phyloP scores from a whole-genome alignment of 2,329 filamentous ascomycete species.

The Trichoderma koningiopsis region DNA sequence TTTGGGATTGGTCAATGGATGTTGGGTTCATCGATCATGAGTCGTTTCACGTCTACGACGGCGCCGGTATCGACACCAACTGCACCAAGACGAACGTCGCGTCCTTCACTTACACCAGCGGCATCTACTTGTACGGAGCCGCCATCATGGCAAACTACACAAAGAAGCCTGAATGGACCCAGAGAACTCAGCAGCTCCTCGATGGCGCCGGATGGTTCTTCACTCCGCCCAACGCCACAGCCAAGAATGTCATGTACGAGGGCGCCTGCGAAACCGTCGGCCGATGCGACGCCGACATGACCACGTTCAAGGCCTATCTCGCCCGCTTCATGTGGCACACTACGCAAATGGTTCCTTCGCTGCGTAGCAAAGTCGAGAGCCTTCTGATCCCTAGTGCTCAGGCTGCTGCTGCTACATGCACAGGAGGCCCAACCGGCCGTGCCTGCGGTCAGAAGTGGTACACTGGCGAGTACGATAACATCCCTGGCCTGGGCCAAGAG shows the following conservation, averaged over 20 bases:
- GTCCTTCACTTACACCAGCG: slow-evolving; percentile 67
- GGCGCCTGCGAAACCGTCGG: slow-evolving; percentile 62
- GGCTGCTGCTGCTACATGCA: slow-evolving; percentile 60
- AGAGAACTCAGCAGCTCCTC: slow-evolving; percentile 56
- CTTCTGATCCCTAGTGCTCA: slow-evolving; percentile 55
- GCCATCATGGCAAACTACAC: slow-evolving; percentile 66
- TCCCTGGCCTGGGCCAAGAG: slow-evolving; percentile 61
- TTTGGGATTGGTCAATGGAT: slow-evolving; percentile 65
- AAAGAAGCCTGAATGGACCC: slow-evolving; percentile 54
- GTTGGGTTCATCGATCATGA: slow-evolving; percentile 59
- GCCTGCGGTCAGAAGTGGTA: slow-evolving; percentile 68
- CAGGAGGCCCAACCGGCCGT: slow-evolving; percentile 54
- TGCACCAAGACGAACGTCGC: slow-evolving; percentile 56
- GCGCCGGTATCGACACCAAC: slow-evolving; percentile 56
- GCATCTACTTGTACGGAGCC: slow-evolving; percentile 66
- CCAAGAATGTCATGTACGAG: slow-evolving; percentile 65
- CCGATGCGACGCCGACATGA: slow-evolving; percentile 64
- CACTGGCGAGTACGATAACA: slow-evolving; percentile 56
- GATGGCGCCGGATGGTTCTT: slow-evolving; percentile 58
- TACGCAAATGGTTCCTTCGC: slow-evolving; percentile 58
- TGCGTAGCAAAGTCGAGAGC: slow-evolving; percentile 49
- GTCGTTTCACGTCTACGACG: slow-evolving; percentile 61
- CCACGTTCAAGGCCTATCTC: slow-evolving; percentile 69
- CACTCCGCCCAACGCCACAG: slow-evolving; percentile 48
- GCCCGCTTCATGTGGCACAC: slow-evolving; percentile 65